These are phyloP conservation scores for Cavenderia fasciculata DNA, from an alignment of 78 protist genomes.

Conservation along the genomic window DNA sequence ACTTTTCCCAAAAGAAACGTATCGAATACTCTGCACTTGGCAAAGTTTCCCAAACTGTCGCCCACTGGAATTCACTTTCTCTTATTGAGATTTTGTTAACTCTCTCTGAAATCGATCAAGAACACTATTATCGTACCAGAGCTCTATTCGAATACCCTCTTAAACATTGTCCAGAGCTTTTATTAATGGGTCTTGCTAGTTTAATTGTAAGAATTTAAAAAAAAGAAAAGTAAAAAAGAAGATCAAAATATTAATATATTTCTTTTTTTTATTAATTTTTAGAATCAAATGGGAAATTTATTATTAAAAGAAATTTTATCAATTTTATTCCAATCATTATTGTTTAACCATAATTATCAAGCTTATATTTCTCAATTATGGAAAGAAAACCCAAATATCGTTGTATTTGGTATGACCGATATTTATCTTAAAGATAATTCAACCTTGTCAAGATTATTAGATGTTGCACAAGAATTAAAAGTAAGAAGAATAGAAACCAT, in stretches of 20 bases:
- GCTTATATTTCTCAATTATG: constrained; percentile 50
- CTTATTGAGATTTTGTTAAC: constrained; percentile 66
- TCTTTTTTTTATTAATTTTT: background rate
- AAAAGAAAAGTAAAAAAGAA: too few species aligned
- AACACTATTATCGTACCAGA: constrained; percentile 30
- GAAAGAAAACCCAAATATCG: constrained; percentile 66
- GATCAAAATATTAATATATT: background rate
- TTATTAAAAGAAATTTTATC: constrained; percentile 54
- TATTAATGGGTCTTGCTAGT: constrained; percentile 57
- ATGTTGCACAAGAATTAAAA: constrained; percentile 82
- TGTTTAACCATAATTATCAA: constrained; percentile 51
- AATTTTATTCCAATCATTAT: constrained; percentile 41
- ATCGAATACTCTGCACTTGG: constrained; percentile 27
- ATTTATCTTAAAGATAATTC: constrained; percentile 59
- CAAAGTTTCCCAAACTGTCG: constrained; percentile 26
- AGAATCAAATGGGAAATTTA: constrained; percentile 28
- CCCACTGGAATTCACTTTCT: constrained; percentile 80
- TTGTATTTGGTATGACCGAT: constrained; percentile 82
- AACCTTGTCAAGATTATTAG: constrained; percentile 79
- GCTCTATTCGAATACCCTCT: constrained; percentile 71
- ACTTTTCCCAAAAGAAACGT: constrained; percentile 45
- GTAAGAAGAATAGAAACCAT: background rate
- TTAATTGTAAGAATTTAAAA: constrained; percentile 27
- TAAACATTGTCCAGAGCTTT: constrained; percentile 81
- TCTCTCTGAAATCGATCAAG: constrained; percentile 62